Percentiles rank a stretch among this genome's conserved stretches.
These are phyloP conservation scores for Stagonosporopsis vannaccii DNA, from an alignment of 2,329 filamentous ascomycete genomes.

Conservation along the genomic window DNA sequence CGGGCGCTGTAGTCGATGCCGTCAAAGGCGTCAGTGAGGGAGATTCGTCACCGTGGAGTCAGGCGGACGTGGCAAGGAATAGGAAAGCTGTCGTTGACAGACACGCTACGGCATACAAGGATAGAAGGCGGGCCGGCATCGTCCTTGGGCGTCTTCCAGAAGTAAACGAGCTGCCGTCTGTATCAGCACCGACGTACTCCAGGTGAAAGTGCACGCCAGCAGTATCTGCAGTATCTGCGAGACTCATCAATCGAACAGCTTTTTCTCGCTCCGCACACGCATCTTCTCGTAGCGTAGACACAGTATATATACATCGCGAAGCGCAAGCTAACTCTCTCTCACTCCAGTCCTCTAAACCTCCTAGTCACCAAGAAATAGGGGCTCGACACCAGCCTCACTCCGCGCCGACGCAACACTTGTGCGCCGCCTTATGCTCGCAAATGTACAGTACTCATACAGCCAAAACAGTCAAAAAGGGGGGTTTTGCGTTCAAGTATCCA, in stretches of 20 bases:
- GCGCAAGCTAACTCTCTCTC: not conserved
- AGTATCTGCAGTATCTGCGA: not conserved
- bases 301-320: constrained; percentile 10
- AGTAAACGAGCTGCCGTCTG: too few species aligned
- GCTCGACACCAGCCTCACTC: not conserved
- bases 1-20: too few species aligned
- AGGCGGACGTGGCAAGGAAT: too few species aligned
- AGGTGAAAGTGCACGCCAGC: not conserved
- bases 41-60: too few species aligned
- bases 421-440: constrained; percentile 13
- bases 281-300: constrained; percentile 3
- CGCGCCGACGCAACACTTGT: not conserved
- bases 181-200: not conserved
- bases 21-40: too few species aligned
- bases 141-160: too few species aligned
- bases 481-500: not conserved
- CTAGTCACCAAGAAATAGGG: not conserved
- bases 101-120: too few species aligned
- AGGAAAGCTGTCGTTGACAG: too few species aligned
- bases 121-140: too few species aligned
- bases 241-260: not conserved
- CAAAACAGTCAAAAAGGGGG: not conserved
- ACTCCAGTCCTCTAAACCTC: not conserved
- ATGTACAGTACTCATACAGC: constrained; percentile 16
- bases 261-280: not conserved